Conservation (phyloP, 192 early-diverging fungal genomes). For the Phlyctochytrium bullatum region DNA sequence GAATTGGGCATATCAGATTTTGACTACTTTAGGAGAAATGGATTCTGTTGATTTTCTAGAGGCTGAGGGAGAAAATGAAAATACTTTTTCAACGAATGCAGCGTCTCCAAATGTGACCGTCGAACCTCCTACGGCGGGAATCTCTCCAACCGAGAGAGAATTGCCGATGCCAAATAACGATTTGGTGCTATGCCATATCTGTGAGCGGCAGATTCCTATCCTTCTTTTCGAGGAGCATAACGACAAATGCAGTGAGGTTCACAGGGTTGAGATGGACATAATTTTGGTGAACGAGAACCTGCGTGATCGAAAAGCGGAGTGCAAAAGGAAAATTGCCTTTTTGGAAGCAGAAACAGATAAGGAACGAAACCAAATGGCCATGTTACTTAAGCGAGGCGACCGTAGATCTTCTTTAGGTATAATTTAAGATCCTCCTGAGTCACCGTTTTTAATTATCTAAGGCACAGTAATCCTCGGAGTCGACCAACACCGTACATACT, state of each 20-base stretch:
- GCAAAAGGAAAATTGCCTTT: slow-evolving; percentile 29
- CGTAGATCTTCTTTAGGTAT: slow-evolving; percentile 21
- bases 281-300: slow-evolving; percentile 71
- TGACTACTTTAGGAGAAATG: too few relatives aligned
- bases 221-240: slow-evolving; percentile 75
- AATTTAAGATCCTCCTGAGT: neutral
- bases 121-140: neutral
- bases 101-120: slow-evolving; percentile 5
- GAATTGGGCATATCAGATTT: too few relatives aligned
- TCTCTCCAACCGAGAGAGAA: neutral
- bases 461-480: slow-evolving; percentile 12
- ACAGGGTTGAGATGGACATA: slow-evolving; percentile 75
- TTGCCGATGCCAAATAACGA: slow-evolving; percentile 28
- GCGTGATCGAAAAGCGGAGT: slow-evolving; percentile 52
- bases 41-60: too few relatives aligned
- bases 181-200: slow-evolving; percentile 71
- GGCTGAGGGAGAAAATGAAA: neutral
- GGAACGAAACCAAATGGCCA: slow-evolving; percentile 6
- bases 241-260: slow-evolving; percentile 65
- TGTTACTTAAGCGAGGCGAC: neutral
- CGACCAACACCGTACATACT: slow-evolving; percentile 20
- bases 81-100: neutral
- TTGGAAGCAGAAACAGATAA: slow-evolving; percentile 35
- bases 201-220: slow-evolving; percentile 69
- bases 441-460: neutral